Conservation (phyloP, 148 eudicot species). For the Silene latifolia region DNA sequence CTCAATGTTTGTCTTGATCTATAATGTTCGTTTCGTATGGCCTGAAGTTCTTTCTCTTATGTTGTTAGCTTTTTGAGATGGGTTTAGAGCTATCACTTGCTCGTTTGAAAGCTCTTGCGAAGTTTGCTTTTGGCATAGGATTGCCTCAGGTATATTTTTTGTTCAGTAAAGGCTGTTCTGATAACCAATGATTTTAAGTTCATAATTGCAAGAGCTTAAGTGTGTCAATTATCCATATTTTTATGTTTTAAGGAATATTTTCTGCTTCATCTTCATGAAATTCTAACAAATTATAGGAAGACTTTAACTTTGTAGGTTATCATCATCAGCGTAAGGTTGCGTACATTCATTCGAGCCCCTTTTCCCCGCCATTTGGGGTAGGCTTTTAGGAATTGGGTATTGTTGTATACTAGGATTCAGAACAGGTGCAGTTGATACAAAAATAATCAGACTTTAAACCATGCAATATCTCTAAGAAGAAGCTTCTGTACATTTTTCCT, state of each 20-base stretch:
- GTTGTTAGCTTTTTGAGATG: constrained; percentile 93
- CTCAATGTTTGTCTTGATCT: not conserved
- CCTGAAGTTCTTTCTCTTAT: not conserved
- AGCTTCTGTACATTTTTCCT: too few species aligned
- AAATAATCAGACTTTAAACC: too few species aligned
- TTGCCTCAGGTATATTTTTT: constrained; percentile 65
- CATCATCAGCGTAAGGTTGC: not conserved
- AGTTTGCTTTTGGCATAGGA: constrained; percentile 93
- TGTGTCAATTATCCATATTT: not conserved
- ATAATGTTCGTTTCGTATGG: not conserved
- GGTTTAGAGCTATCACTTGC: constrained; percentile 96
- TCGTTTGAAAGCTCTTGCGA: constrained; percentile 92
- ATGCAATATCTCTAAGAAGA: too few species aligned
- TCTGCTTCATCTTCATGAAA: not conserved
- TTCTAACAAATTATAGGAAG: not conserved
- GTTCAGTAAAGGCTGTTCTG: not conserved
- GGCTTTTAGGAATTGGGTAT: too few species aligned
- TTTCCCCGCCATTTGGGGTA: too few species aligned
- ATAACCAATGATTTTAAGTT: not conserved
- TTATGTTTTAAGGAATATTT: not conserved
- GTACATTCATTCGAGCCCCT: too few species aligned
- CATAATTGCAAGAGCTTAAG: not conserved
- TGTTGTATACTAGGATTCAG: too few species aligned
- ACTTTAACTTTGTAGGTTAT: not conserved
- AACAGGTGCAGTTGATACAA: too few species aligned